Evolutionary conservation across 2,329 filamentous ascomycete genomes (phyloP).

Genomic region (Exophiala oligosperma): DNA sequence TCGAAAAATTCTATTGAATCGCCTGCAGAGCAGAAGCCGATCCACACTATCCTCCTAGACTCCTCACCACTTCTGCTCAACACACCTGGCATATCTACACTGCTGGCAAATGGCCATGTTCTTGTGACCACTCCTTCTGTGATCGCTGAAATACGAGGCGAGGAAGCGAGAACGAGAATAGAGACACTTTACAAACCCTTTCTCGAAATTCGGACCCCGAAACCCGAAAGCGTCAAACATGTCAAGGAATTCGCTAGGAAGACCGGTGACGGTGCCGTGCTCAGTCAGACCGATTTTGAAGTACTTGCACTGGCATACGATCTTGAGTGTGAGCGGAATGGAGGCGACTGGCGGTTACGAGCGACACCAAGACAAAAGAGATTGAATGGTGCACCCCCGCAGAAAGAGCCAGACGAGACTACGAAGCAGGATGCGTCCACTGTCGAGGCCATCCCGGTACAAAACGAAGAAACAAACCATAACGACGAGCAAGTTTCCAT

Average conservation of each 20-base stretch:
- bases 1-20: not conserved
- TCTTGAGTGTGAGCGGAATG: constrained; percentile 85
- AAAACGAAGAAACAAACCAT: constrained; percentile 10
- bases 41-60: constrained; percentile 84
- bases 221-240: constrained; percentile 73
- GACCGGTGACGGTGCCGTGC: constrained; percentile 84
- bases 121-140: constrained; percentile 85
- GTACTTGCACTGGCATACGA: constrained; percentile 90
- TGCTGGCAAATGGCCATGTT: constrained; percentile 73
- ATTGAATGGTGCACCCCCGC: constrained; percentile 68
- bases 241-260: constrained; percentile 82
- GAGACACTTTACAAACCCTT: constrained; percentile 86
- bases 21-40: constrained; percentile 56
- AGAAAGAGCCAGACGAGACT: constrained; percentile 24
- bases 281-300: constrained; percentile 87
- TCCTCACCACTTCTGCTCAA: constrained; percentile 93
- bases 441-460: constrained; percentile 1
- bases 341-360: constrained; percentile 83
- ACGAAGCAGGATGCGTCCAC: constrained; percentile 18
- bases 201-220: constrained; percentile 72
- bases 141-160: constrained; percentile 82
- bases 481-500: not conserved
- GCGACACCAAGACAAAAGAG: constrained; percentile 76
- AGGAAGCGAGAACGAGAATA: constrained; percentile 74
- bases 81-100: constrained; percentile 77